Conservation (phyloP, 768 basidiomycete genomes). For the Neoboletus subvelutipes region DNA sequence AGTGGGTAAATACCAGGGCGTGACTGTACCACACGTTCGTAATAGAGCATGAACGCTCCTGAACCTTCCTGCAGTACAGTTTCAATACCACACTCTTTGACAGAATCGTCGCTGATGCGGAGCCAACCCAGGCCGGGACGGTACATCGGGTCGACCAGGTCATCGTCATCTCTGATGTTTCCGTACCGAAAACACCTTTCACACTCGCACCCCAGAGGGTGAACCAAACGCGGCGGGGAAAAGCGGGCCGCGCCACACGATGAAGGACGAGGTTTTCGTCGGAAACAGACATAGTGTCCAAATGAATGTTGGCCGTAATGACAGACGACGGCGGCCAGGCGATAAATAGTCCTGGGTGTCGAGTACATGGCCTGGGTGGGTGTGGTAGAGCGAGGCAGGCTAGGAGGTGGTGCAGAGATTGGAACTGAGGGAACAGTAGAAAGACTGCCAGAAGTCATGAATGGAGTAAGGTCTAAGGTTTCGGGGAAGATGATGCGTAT, state of each 20-base stretch:
- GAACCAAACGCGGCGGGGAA: slow-evolving; percentile 38
- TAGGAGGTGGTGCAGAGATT: slow-evolving; percentile 63
- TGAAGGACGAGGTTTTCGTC: slow-evolving; percentile 69
- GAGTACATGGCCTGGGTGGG: slow-evolving; percentile 56
- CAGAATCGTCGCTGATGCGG: slow-evolving; percentile 82
- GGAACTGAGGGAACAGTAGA: slow-evolving; percentile 67
- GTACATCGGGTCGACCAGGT: slow-evolving; percentile 30
- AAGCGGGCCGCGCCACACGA: slow-evolving; percentile 39
- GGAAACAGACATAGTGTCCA: slow-evolving; percentile 92
- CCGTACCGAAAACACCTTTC: slow-evolving; percentile 46
- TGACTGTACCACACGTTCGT: slow-evolving; percentile 65
- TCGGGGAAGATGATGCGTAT: slow-evolving; percentile 82
- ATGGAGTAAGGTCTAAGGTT: slow-evolving; percentile 85
- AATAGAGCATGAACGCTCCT: slow-evolving; percentile 90
- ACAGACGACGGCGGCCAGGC: slow-evolving; percentile 82
- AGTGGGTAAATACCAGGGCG: slow-evolving; percentile 35
- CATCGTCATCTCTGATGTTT: slow-evolving; percentile 59
- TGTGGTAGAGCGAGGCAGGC: slow-evolving; percentile 48
- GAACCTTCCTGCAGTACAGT: slow-evolving; percentile 70
- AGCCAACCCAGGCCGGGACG: slow-evolving; percentile 74
- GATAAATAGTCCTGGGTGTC: slow-evolving; percentile 71
- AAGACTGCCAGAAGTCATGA: slow-evolving; percentile 78
- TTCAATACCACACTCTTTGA: slow-evolving; percentile 73
- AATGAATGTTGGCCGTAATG: slow-evolving; percentile 92
- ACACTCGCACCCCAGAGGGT: slow-evolving; percentile 48